Conservation (phyloP, 805 yeast species). For the Starmerella lactis-condensi region DNA sequence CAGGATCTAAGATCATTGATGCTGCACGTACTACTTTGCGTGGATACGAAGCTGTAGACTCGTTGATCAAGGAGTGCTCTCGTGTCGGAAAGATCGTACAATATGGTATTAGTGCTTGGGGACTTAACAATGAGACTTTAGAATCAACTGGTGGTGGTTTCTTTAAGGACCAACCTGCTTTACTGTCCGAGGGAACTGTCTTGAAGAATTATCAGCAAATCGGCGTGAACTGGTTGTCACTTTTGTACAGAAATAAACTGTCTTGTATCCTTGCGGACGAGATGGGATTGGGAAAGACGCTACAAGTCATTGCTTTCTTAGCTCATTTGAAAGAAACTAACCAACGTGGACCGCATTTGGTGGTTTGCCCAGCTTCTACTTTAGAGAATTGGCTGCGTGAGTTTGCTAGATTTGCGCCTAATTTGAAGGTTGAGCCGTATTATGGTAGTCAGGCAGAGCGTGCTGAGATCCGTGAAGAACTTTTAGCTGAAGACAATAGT, state of each 20-base stretch:
- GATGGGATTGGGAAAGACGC: slow-evolving; percentile 92
- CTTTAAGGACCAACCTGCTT: slow-evolving; percentile 52
- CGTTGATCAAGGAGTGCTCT: slow-evolving; percentile 70
- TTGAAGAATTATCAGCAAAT: slow-evolving; percentile 86
- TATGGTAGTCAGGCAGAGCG: slow-evolving; percentile 80
- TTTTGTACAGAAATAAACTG: slow-evolving; percentile 56
- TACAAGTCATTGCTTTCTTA: slow-evolving; percentile 84
- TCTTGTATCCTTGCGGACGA: slow-evolving; percentile 96
- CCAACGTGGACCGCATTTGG: slow-evolving; percentile 66
- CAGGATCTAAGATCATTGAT: slow-evolving; percentile 59
- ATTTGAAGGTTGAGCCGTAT: slow-evolving; percentile 67
- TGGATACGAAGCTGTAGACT: slow-evolving; percentile 89
- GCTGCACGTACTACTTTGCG: slow-evolving; percentile 49
- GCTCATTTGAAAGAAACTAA: slow-evolving; percentile 61
- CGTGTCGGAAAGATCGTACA: slow-evolving; percentile 55
- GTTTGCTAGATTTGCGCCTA: slow-evolving; percentile 73
- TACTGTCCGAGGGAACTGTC: slow-evolving; percentile 42
- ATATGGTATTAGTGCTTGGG: slow-evolving; percentile 67
- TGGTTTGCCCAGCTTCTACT: slow-evolving; percentile 92
- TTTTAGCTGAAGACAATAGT: slow-evolving; percentile 33
- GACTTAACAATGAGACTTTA: slow-evolving; percentile 55
- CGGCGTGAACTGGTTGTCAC: slow-evolving; percentile 85
- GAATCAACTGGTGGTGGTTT: slow-evolving; percentile 26
- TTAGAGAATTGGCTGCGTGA: slow-evolving; percentile 96
- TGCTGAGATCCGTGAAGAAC: slow-evolving; percentile 57